These are phyloP conservation scores for Vaccinium corymbosum DNA, from an alignment of 148 eudicot genomes.

Conservation along the genomic window DNA sequence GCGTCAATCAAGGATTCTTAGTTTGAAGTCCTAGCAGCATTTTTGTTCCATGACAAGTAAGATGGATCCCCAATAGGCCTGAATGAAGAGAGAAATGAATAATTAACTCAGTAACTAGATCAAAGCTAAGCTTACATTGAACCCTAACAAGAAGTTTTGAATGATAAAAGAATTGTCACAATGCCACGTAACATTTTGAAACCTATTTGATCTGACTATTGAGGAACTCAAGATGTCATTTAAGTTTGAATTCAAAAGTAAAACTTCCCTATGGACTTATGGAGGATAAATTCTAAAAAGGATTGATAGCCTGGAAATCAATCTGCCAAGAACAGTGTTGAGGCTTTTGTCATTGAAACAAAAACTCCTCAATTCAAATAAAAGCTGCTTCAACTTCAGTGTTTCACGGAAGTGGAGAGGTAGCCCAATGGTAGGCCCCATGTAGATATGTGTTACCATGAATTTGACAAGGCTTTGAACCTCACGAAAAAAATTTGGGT, in stretches of 20 bases:
- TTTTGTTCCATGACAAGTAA: constrained; percentile 79
- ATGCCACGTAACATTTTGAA: background rate
- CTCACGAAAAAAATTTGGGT: background rate
- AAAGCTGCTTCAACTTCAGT: background rate
- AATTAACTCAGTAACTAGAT: background rate
- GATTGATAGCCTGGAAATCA: background rate
- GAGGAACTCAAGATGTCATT: background rate
- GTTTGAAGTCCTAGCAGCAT: constrained; percentile 37
- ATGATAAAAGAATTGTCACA: too few species aligned
- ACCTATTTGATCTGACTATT: background rate
- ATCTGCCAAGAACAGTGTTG: background rate
- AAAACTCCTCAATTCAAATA: background rate
- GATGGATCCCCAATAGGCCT: constrained; percentile 81
- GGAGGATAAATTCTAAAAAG: background rate
- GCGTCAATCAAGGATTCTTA: constrained; percentile 16
- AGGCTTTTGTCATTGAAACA: background rate
- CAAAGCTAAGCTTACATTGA: too few species aligned
- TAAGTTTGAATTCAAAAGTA: background rate
- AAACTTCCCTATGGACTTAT: background rate
- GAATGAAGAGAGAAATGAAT: constrained; percentile 23
- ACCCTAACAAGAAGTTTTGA: too few species aligned
- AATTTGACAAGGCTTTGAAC: too few species aligned
- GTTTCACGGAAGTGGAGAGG: background rate
- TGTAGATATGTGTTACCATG: too few species aligned
- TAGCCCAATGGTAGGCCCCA: too few species aligned